Conservation (phyloP, 768 basidiomycete species). For the Antrodiella citrinella region DNA sequence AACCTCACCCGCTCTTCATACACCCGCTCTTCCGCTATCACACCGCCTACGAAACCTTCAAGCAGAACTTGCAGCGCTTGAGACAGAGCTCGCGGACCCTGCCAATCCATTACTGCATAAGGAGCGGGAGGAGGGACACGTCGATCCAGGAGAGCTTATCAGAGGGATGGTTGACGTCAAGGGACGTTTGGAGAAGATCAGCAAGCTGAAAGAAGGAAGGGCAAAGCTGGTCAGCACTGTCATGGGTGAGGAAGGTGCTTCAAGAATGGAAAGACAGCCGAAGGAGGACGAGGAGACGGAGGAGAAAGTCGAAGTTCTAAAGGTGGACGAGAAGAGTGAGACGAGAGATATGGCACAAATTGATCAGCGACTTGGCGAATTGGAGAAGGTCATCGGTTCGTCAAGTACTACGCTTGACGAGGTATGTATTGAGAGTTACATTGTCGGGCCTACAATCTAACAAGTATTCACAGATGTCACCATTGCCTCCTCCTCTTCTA, state of each 20-base stretch:
- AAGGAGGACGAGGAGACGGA: conserved; percentile 9
- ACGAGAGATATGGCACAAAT: conserved; percentile 56
- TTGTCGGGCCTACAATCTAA: too few relatives aligned
- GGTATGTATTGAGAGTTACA: too few relatives aligned
- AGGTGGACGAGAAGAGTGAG: conserved; percentile 7
- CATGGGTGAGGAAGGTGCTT: conserved; percentile 30
- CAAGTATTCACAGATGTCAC: conserved; percentile 47
- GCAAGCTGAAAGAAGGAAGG: conserved; percentile 56
- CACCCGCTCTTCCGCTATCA: conserved; percentile 24
- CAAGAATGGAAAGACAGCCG: conserved; percentile 8
- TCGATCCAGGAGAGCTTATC: conserved; percentile 70
- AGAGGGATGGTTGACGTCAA: conserved; percentile 72
- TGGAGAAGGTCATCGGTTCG: conserved; percentile 81
- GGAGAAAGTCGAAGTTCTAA: conserved; percentile 7
- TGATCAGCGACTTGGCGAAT: conserved; percentile 74
- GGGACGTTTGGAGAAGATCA: conserved; percentile 58
- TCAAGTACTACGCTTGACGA: conserved; percentile 76
- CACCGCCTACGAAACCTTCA: conserved; percentile 52
- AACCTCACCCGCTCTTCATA: conserved; percentile 36
- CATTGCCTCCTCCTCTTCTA: conserved; percentile 73
- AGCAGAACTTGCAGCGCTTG: conserved; percentile 71
- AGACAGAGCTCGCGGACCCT: conserved; percentile 75
- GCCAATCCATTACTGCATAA: conserved; percentile 59
- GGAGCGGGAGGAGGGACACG: conserved; percentile 49
- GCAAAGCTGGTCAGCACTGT: conserved; percentile 55